Evolutionary conservation across 140 eudicot species (phyloP).

Genomic region (Stevia rebaudiana): DNA sequence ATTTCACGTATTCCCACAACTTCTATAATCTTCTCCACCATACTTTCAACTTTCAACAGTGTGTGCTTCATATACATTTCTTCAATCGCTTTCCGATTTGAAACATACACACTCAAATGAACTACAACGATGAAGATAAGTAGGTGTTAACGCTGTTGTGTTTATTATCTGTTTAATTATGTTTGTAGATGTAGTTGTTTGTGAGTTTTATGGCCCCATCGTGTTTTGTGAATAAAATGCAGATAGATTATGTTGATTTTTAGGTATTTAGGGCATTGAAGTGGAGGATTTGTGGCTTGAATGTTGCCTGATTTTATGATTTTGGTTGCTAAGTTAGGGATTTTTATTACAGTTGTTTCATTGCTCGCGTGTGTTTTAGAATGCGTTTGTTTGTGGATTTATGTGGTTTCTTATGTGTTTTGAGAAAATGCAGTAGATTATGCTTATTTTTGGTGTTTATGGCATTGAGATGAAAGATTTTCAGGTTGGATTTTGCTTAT

Average conservation of each 20-base stretch:
- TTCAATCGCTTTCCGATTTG: conserved; percentile 5
- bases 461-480: background rate
- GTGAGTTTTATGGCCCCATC: background rate
- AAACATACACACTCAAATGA: conserved; percentile 26
- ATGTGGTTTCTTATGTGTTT: background rate
- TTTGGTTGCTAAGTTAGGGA: conserved; percentile 2
- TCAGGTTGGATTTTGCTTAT: background rate
- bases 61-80: conserved; percentile 12
- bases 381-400: conserved; percentile 10
- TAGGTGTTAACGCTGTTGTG: conserved; percentile 16
- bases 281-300: conserved; percentile 16
- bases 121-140: conserved; percentile 34
- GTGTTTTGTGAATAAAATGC: conserved; percentile 11
- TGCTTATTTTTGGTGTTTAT: background rate
- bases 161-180: background rate
- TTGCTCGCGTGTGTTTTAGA: background rate
- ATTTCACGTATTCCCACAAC: conserved; percentile 31
- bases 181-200: conserved; percentile 13
- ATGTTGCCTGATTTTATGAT: conserved; percentile 5
- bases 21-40: background rate
- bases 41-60: background rate
- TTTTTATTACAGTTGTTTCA: conserved; percentile 4
- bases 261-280: conserved; percentile 7
- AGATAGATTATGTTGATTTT: background rate
- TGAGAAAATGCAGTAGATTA: background rate